Evolutionary conservation across 495 filamentous ascomycete genomes (phyloP), one percentile per base, ranked within the genome.

Genomic region (Annulohypoxylon stygium): DNA sequence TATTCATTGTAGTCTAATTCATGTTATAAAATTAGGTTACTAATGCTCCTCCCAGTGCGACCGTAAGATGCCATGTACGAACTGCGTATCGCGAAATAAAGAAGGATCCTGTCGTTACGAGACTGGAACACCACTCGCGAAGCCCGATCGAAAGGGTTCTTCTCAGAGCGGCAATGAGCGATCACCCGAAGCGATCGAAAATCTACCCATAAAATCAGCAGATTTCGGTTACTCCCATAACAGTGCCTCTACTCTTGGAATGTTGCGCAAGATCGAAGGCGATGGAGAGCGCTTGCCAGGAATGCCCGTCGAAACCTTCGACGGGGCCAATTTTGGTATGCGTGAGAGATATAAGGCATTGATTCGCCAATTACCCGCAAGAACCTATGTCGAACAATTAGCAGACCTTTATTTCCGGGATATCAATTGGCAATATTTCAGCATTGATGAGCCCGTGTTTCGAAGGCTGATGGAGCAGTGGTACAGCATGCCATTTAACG

Each of bases 361-460:
- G 10, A 83, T 88, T 50, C 81, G 88, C 36, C 83, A 86, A 51
- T 79, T 90, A 0, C 89, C 89, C 0, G 78, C 87, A 0, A 79
- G 83, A 55, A 76, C 78, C n/a, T 86, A 84, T 76, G 83, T 87
- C 61, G 83, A 87, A 34, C 80, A 84, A 63, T 81, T 91, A 50
- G 78, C 87, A 4, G 81, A 82, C 4, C 78, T 86, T 3, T 91
- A 85, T 78, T 89, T 91, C 68, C 65, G 70, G 4, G 83, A 86
- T 16, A 84, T 90, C 67, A 90, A 90, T 75, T 88, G 87, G 84
- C 84, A 87, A 60, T 90, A 91, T 65, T 85, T 81, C 45, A 79
- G 82, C 36, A 76, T 90, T 10, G 88, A 91, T 63, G 83, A 85
- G 57, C 80, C 80, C 18, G 73, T 85, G 1, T 89, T 89, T 61